Conservation (phyloP, 352 stramenopile genomes). For the Phytophthora ohioensis region DNA sequence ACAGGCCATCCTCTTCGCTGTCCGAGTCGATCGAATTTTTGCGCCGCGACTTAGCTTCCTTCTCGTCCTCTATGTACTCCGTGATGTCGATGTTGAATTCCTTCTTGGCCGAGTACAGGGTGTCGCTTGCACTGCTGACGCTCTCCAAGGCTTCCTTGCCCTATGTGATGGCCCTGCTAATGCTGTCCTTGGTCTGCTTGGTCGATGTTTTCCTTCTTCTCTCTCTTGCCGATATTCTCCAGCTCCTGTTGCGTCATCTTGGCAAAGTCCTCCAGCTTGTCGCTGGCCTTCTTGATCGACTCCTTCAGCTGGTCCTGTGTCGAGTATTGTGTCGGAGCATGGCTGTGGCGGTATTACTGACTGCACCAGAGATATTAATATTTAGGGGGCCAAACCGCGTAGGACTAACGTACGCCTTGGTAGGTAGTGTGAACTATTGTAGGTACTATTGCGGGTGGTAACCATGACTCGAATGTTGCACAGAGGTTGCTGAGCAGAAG, state of each 20-base stretch:
- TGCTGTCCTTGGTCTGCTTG: slow-evolving; percentile 40
- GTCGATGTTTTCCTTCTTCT: slow-evolving; percentile 35
- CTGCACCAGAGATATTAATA: too few species aligned
- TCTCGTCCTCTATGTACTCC: slow-evolving; percentile 39
- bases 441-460: too few species aligned
- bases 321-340: too few species aligned
- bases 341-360: too few species aligned
- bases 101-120: slow-evolving; percentile 39
- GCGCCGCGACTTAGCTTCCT: slow-evolving; percentile 34
- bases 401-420: too few species aligned
- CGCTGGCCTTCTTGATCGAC: slow-evolving; percentile 48
- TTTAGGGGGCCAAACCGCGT: too few species aligned
- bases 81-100: slow-evolving; percentile 52
- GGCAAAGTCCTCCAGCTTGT: slow-evolving; percentile 40
- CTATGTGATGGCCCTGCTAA: slow-evolving; percentile 33
- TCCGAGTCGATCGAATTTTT: slow-evolving; percentile 49
- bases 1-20: slow-evolving; percentile 48
- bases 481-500: too few species aligned
- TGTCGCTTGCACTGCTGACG: slow-evolving; percentile 20
- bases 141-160: slow-evolving; percentile 34
- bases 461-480: too few species aligned
- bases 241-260: slow-evolving; percentile 42
- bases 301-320: slow-evolving; percentile 41
- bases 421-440: too few species aligned
- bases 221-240: slow-evolving; percentile 39